Base-by-base conservation (phyloP, 441 rosid species). In the Euphorbia schlechtendalii region DNA sequence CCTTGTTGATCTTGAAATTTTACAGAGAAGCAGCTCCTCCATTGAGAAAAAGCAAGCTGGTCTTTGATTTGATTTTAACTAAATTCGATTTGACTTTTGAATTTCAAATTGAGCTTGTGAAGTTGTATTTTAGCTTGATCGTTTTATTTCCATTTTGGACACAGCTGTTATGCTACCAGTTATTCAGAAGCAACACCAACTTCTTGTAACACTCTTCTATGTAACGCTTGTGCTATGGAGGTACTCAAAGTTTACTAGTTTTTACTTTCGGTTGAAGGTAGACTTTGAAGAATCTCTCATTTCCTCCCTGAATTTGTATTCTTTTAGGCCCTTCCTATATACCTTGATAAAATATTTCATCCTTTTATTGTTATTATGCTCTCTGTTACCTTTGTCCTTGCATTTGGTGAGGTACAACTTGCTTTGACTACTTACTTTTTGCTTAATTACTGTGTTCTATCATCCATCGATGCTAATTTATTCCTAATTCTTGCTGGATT, bases 161-260 rank as follows among this genome's bases (percentile, higher is more conserved):
- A 34, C 71, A 93, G 98, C 96, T 73, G 72, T 75, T 12, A 88
- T 93, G 59, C 69, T 86, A 22, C 97, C 96, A 0, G 96, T 93
- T 66, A 91, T 93, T 65, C 84, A 93, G 69, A 93, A 90, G 79
- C 96, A 93, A 73, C 98, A 93, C 68, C 97, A 93, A 78, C 96
- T 92, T 73, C 81, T 92, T 11, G 98, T 92, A 55, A 92, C 98
- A 10, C 73, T 80, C 94, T 93, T 13, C 67, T 93, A 9, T 90
- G 93, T 70, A 93, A 97, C 97, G n/a, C n/a, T n/a, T n/a, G n/a
- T n/a, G n/a, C n/a, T n/a, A n/a, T n/a, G n/a, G n/a, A n/a, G n/a
- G n/a, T 92, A 68, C 2, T 59, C 12, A 25, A 69, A 32, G 67
- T 43, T 32, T 20, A 32, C n/a, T 15, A 3, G 18, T 10, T 8